Base-by-base conservation (phyloP, 352 stramenopile species). In the Elongisporangium undulatum region DNA sequence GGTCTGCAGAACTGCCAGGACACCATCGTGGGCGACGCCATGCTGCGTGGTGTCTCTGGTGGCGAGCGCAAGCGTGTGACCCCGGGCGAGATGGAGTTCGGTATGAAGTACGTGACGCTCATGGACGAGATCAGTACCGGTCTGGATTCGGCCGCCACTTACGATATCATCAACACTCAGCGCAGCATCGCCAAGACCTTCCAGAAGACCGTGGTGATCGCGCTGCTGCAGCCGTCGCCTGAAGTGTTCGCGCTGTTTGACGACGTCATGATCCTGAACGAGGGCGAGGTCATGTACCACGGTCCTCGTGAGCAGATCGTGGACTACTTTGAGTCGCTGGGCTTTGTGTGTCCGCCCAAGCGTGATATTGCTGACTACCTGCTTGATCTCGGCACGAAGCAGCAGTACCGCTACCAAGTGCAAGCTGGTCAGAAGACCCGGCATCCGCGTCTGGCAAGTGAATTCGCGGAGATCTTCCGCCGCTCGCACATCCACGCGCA, bases 161-260 rank as follows among this genome's bases (percentile, higher is more conserved):
- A n/a, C n/a, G n/a, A n/a, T 48, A 89, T 87, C 55, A 77, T 85
- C 61, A 75, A 62, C 48, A 74, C 67, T 2, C 68, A 89, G 50
- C 70, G 68, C 0, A 72, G 61, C 17, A 73, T 88, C 8, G 77
- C 79, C 21, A 69, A 85, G 58, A 73, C 22, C 12, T 45, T 90
- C 7, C 64, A 66, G 10, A 76, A 79, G 53, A 86, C 77, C 0
- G 55, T 78, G 10, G 75, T 89, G 1, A 81, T 97, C 16, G 81
- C 87, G 0, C 64, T 98, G 29, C 67, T 97, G 8, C 77, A 98
- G 69, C 72, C 72, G 1, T 74, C 92, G 1, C 77, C 72, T 0
- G 74, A 84, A 17, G 70, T 87, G 1, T 79, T 81, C 38, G 64
- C 70, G 2, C 58, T 87, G 1, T 87, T 87, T 38, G 77, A 85